phyloP scores from a whole-genome alignment of 2,329 filamentous ascomycete species.

The Beauveria varroae region DNA sequence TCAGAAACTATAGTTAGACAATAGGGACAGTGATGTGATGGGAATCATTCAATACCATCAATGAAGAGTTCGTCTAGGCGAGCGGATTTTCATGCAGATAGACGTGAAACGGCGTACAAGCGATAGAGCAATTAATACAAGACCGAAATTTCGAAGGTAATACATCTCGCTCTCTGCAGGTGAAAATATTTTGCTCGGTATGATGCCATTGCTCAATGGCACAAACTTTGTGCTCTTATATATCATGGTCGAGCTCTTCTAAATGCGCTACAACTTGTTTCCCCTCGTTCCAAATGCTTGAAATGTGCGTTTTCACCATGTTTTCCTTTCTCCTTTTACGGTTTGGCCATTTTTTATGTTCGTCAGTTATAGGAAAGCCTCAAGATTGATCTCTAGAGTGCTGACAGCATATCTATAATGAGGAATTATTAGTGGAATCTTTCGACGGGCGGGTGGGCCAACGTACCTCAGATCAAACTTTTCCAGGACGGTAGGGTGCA shows the following conservation, averaged over 20 bases:
- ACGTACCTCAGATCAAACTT: slow-evolving; percentile 80
- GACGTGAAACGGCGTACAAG: not conserved
- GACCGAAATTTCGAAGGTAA: slow-evolving; percentile 13
- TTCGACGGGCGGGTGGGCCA: not conserved
- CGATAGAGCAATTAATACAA: not conserved
- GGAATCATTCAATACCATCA: too few relatives aligned
- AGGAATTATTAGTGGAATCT: slow-evolving; percentile 16
- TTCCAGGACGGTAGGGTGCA: slow-evolving; percentile 88
- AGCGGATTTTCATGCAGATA: not conserved
- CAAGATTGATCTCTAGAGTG: slow-evolving; percentile 88
- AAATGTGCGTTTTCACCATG: not conserved
- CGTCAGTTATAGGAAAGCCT: slow-evolving; percentile 68
- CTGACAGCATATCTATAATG: slow-evolving; percentile 72
- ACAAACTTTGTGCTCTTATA: slow-evolving; percentile 12
- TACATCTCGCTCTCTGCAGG: not conserved
- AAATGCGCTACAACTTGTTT: slow-evolving; percentile 8
- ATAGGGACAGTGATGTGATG: slow-evolving; percentile 3
- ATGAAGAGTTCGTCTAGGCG: too few relatives aligned
- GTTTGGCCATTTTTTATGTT: slow-evolving; percentile 10
- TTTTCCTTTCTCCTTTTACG: slow-evolving; percentile 4
- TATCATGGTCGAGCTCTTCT: not conserved
- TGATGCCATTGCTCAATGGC: not conserved
- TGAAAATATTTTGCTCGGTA: not conserved
- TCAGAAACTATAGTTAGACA: slow-evolving; percentile 17
- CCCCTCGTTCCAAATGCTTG: not conserved